These are phyloP conservation scores for Talaromyces amestolkiae DNA, from an alignment of 2,329 filamentous ascomycete species.

Conservation along the genomic window DNA sequence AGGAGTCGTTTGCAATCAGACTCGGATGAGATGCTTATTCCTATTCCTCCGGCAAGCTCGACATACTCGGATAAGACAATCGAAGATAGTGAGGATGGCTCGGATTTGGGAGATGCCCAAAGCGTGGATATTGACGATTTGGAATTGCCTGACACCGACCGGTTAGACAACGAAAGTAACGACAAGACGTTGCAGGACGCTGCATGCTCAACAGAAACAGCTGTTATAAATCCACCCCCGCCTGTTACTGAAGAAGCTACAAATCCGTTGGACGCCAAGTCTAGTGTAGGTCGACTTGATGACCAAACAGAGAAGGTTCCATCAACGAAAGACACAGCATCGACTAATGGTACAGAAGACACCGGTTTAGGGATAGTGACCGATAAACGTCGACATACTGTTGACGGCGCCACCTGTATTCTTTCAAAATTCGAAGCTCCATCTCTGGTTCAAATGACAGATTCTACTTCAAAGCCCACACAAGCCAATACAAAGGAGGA, in stretches of 20 bases:
- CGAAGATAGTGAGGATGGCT: slow-evolving; percentile 24
- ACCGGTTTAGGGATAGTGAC: not conserved
- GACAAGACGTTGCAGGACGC: not conserved
- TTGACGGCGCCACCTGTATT: slow-evolving; percentile 2
- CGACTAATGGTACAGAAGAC: not conserved
- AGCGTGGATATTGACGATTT: slow-evolving; percentile 4
- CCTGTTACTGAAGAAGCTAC: not conserved
- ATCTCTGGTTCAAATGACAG: slow-evolving; percentile 6
- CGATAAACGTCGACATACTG: slow-evolving; percentile 6
- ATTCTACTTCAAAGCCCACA: not conserved
- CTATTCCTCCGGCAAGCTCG: slow-evolving; percentile 19
- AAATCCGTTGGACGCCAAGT: not conserved
- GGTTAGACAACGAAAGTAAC: not conserved
- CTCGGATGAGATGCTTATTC: slow-evolving; percentile 40
- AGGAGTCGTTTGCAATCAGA: slow-evolving; percentile 22
- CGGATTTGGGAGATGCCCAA: not conserved
- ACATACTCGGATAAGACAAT: slow-evolving; percentile 29
- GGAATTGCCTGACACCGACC: not conserved
- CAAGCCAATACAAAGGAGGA: not conserved
- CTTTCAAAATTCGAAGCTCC: slow-evolving; percentile 4
- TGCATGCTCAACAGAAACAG: not conserved
- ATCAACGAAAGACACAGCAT: not conserved
- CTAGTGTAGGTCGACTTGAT: not conserved
- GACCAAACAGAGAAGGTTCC: not conserved
- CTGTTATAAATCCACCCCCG: not conserved